Base-by-base conservation (phyloP, 148 eudicot genomes). In the Rhododendron simsii region DNA sequence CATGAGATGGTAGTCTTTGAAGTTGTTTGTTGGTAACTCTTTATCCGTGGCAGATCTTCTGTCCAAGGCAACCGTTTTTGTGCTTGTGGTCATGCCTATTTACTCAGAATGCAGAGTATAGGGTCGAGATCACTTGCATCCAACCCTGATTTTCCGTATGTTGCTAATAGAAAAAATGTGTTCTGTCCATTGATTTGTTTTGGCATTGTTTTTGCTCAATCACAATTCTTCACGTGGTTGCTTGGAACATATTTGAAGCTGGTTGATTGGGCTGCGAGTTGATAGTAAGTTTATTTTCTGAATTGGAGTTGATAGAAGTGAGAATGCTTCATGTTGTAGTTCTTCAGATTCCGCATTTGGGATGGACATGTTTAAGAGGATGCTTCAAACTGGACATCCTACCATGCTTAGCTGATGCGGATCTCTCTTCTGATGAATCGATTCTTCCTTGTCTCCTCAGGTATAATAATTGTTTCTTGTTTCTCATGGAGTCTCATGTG, bases 311-410 rank as follows among this genome's bases (percentile, higher is more conserved):
- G 61, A 55, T 55, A 55, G 61, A 51, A 51, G 55, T 51, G 13
- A 51, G 67, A 44, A 69, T 82, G 45, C 84, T 90, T 85, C 81
- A 86, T 87, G 45, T 84, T 91, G 84, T 88, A 97, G 99, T 88
- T 97, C 98, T 86, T 96, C 99, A 86, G 99, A 95, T 90, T 94
- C 93, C 59, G 93, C 98, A 35, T 96, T 97, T 84, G 98, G 98
- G 88, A 96, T 96, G 96, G 99, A 95, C 90, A 94, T 97, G 93
- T 88, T 97, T 77, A 97, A 95, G 94, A 91, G 99, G 93, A 95
- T 97, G 98, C 99, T 97, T 80, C 99, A 97, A 89, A 97, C 99
- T 69, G 99, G 99, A 85, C 98, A 97, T 86, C 99, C 99, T 26
- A 92, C 95, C 86, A 97, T 97, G 98, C 98, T 97, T 84, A 95